Evolutionary conservation across 31 red algal species (phyloP), one percentile per base, ranked within the genome.

Genomic region (Endocladia muricata): DNA sequence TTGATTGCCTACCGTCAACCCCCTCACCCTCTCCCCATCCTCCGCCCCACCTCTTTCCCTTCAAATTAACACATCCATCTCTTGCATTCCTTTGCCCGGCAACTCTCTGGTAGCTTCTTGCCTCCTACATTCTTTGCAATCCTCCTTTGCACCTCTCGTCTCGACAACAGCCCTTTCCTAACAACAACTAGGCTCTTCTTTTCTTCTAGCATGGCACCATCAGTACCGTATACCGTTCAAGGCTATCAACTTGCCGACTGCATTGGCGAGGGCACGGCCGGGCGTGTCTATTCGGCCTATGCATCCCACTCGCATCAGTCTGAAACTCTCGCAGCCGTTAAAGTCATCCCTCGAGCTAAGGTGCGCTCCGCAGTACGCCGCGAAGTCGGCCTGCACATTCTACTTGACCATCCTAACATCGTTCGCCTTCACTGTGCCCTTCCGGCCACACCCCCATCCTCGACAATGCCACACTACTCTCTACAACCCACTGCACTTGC

Each of bases 301-400:
- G 55, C 59, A 28, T 42, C n/a, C 38, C n/a, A n/a, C n/a, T n/a
- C n/a, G n/a, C n/a, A n/a, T n/a, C n/a, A n/a, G n/a, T n/a, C n/a
- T n/a, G n/a, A n/a, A n/a, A n/a, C n/a, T n/a, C n/a, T n/a, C n/a
- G n/a, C n/a, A n/a, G 79, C 79, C 52, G 43, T 74, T 68, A 83
- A 83, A 54, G 35, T 83, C 34, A 83, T 83, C 69, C 79, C 79
- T 17, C 55, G 47, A 31, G 51, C 67, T 55, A 83, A 83, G 79
- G 55, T 83, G 22, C 67, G 68, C 33, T 6, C 44, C 21, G 55
- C 79, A 17, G 79, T 83, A 13, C 67, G 79, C 0, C 47, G 79
- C 21, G 79, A 83, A 33, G 79, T 83, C 49, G 67, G 55, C 1
- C 32, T 73, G 36, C 79, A 83, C 37, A 36, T 73, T 31, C 19